Conservation (phyloP, 2,329 filamentous ascomycete genomes). For the Paracoccidioides lutzii region DNA sequence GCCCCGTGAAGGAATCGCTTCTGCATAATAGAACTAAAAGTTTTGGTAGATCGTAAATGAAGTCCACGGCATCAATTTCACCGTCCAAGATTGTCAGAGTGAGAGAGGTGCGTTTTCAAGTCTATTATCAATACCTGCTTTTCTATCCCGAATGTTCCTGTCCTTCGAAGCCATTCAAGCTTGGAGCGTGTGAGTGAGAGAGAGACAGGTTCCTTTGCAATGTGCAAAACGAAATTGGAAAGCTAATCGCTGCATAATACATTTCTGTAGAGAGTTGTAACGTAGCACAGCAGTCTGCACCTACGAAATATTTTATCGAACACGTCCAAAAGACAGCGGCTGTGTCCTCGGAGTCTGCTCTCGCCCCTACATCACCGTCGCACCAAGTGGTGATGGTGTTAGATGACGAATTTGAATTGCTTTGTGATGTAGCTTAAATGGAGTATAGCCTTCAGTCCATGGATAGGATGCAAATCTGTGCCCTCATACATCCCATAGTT, state of each 20-base stretch:
- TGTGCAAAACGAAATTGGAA: neutral
- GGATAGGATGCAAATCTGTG: too few relatives aligned
- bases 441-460: neutral
- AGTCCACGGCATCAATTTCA: constrained; percentile 6
- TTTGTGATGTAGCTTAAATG: constrained; percentile 9
- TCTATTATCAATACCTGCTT: neutral
- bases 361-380: neutral
- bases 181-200: too few relatives aligned
- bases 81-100: constrained; percentile 11
- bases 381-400: constrained; percentile 8
- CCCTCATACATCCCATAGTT: too few relatives aligned
- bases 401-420: constrained; percentile 13
- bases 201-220: too few relatives aligned
- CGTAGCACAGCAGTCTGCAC: neutral
- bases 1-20: too few relatives aligned
- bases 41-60: constrained; percentile 10
- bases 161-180: too few relatives aligned
- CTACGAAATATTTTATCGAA: neutral
- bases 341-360: neutral
- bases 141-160: neutral
- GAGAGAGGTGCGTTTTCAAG: constrained; percentile 8
- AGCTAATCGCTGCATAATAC: neutral
- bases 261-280: neutral
- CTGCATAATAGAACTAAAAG: too few relatives aligned
- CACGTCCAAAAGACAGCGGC: neutral